Conservation (phyloP, 1,284 basidiomycete species). For the Ceratobasidium sp. region DNA sequence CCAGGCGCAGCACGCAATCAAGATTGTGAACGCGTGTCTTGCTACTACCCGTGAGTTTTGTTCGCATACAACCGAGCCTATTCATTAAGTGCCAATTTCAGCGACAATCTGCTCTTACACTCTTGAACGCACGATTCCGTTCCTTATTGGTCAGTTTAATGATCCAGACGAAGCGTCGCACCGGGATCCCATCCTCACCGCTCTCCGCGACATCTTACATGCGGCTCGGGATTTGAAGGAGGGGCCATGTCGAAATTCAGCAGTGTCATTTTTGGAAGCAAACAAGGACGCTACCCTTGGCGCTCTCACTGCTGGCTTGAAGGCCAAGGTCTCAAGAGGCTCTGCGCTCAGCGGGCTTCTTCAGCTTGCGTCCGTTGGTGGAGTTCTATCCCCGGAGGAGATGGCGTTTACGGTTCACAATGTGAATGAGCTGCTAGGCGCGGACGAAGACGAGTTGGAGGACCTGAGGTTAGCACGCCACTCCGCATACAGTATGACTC, state of each 20-base stretch:
- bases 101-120: slow-evolving; percentile 77
- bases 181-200: slow-evolving; percentile 74
- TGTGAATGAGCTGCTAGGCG: slow-evolving; percentile 75
- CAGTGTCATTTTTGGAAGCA: slow-evolving; percentile 59
- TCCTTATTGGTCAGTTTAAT: slow-evolving; percentile 79
- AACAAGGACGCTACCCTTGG: slow-evolving; percentile 83
- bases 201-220: slow-evolving; percentile 60
- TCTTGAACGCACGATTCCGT: slow-evolving; percentile 73
- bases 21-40: slow-evolving; percentile 80
- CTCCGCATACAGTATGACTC: slow-evolving; percentile 23
- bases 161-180: slow-evolving; percentile 80
- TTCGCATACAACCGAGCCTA: slow-evolving; percentile 45
- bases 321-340: slow-evolving; percentile 63
- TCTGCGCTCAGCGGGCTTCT: slow-evolving; percentile 72
- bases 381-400: slow-evolving; percentile 76
- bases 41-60: slow-evolving; percentile 73
- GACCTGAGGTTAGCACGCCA: slow-evolving; percentile 63
- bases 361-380: slow-evolving; percentile 70
- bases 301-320: slow-evolving; percentile 71
- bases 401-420: slow-evolving; percentile 81
- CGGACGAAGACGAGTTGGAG: slow-evolving; percentile 65
- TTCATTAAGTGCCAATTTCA: slow-evolving; percentile 53
- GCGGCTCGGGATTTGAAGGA: slow-evolving; percentile 54
- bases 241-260: slow-evolving; percentile 51
- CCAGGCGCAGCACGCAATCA: slow-evolving; percentile 85